Evolutionary conservation across 306 rosid species (phyloP).

Genomic region (Canavalia gladiata): DNA sequence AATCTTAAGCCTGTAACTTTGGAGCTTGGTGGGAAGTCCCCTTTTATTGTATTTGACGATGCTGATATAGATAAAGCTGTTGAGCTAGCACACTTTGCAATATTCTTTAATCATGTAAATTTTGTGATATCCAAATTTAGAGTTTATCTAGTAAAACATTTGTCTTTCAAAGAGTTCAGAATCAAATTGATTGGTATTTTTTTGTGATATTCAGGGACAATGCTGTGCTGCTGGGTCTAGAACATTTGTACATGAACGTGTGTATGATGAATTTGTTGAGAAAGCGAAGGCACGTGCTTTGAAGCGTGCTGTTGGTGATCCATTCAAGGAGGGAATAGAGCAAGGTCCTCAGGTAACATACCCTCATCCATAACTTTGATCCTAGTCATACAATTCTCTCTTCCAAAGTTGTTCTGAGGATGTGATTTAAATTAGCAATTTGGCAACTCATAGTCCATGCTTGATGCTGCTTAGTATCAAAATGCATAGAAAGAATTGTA

Average conservation of each 20-base stretch:
- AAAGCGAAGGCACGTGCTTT: conserved; percentile 75
- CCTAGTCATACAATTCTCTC: too few relatives aligned
- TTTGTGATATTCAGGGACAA: conserved; percentile 70
- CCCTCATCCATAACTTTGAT: background rate
- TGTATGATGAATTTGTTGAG: conserved; percentile 76
- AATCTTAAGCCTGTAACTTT: conserved; percentile 79
- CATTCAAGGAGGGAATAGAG: conserved; percentile 75
- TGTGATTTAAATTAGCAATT: too few relatives aligned
- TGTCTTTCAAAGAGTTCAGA: conserved; percentile 13
- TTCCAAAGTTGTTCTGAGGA: too few relatives aligned
- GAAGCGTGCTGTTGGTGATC: conserved; percentile 83
- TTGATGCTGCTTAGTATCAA: background rate
- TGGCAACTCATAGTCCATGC: background rate
- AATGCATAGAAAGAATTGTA: conserved; percentile 10
- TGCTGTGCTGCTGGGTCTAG: conserved; percentile 94
- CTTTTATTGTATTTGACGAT: conserved; percentile 72
- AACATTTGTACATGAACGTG: conserved; percentile 79
- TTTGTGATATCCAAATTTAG: background rate
- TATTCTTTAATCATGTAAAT: conserved; percentile 78
- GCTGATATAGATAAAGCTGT: conserved; percentile 57
- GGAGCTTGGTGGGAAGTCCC: conserved; percentile 94
- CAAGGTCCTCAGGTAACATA: conserved; percentile 87
- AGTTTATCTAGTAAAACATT: background rate
- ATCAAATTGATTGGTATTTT: conserved; percentile 10
- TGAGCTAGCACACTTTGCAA: conserved; percentile 78